Conservation (phyloP, 164 flowering plant species). For the Liriodendron chinense region DNA sequence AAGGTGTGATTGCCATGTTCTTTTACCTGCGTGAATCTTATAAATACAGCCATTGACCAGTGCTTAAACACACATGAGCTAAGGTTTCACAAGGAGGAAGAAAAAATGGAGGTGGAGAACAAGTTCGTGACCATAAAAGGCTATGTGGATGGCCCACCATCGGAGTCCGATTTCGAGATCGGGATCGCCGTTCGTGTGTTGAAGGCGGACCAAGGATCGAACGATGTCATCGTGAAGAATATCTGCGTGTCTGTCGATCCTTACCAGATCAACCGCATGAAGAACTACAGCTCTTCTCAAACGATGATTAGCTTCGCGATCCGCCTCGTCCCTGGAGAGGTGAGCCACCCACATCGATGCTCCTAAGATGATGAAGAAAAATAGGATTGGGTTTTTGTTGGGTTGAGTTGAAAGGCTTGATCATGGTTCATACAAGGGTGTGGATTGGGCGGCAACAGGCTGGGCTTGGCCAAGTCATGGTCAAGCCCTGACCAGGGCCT, state of each 20-base stretch:
- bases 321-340: conserved; percentile 45
- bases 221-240: conserved; percentile 50
- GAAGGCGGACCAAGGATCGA: conserved; percentile 20
- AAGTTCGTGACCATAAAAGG: conserved; percentile 39
- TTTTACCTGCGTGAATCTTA: too few relatives aligned
- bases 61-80: too few relatives aligned
- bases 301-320: conserved; percentile 18
- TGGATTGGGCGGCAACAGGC: too few relatives aligned
- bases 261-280: conserved; percentile 77
- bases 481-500: too few relatives aligned
- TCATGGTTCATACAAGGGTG: too few relatives aligned
- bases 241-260: conserved; percentile 72
- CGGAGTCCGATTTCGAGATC: conserved; percentile 53
- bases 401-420: too few relatives aligned
- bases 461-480: too few relatives aligned
- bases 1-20: too few relatives aligned
- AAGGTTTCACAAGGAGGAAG: background rate
- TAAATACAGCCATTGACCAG: too few relatives aligned
- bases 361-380: background rate
- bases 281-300: conserved; percentile 50
- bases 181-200: conserved; percentile 24
- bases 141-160: conserved; percentile 46
- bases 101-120: conserved; percentile 49
- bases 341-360: conserved; percentile 4
- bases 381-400: too few relatives aligned